A percentile compares a stretch with the other conserved stretches of the same genome.
phyloP scores from a whole-genome alignment of 176 grass and related monocot species.

The Ananas comosus region DNA sequence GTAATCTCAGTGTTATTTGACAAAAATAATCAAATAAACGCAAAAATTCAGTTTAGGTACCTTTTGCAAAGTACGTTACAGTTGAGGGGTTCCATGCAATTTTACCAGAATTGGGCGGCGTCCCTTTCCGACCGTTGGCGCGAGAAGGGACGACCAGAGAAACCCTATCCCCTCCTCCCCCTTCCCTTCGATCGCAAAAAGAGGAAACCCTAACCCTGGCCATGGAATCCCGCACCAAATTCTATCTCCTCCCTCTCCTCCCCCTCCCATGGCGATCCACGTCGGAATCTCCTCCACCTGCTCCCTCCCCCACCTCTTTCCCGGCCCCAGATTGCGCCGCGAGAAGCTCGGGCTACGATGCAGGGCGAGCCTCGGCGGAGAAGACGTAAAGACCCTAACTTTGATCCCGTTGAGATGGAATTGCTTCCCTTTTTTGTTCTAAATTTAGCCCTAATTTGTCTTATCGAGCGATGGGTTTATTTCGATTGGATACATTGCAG shows the following conservation, averaged over 20 bases:
- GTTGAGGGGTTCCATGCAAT: no score
- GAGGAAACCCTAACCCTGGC: slow-evolving; percentile 26
- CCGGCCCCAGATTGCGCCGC: slow-evolving; percentile 13
- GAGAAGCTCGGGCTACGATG: slow-evolving; percentile 26
- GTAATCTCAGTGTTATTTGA: no score
- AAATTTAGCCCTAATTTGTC: background rate
- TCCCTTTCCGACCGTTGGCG: slow-evolving; percentile 26
- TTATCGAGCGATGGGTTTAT: background rate
- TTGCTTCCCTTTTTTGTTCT: background rate
- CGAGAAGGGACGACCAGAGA: slow-evolving; percentile 39
- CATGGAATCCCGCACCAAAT: slow-evolving; percentile 26
- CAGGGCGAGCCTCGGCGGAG: slow-evolving; percentile 29
- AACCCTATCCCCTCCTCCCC: slow-evolving; percentile 51
- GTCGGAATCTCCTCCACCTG: slow-evolving; percentile 27
- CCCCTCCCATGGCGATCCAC: slow-evolving; percentile 44
- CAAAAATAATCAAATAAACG: no score
- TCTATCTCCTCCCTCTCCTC: slow-evolving; percentile 1
- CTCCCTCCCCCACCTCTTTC: slow-evolving; percentile 21
- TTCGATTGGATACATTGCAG: slow-evolving; percentile 17
- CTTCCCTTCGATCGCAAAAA: background rate
- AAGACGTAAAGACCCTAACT: slow-evolving; percentile 34
- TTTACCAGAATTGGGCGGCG: background rate
- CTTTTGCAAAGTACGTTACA: no score
- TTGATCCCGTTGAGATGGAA: background rate
- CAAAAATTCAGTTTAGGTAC: no score